Evolutionary conservation across 805 yeast species (phyloP).

Genomic region (Ogataea minuta): DNA sequence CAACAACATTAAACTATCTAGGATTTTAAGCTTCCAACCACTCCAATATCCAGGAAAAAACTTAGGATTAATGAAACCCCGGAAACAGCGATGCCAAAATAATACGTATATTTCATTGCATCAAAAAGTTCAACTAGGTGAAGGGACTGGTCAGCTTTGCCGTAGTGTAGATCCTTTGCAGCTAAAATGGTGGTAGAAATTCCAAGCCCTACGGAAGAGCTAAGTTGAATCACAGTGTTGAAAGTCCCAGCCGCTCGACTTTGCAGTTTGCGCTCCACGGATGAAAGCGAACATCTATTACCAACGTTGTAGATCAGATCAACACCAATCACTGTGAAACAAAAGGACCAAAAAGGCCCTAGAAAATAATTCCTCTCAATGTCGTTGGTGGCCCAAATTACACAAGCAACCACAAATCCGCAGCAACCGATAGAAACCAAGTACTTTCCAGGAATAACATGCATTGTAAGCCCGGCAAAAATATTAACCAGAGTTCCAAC

Average conservation of each 20-base stretch:
- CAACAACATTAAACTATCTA: neutral
- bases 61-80: slow-evolving; percentile 32
- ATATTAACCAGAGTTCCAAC: slow-evolving; percentile 42
- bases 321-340: slow-evolving; percentile 43
- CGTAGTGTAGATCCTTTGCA: slow-evolving; percentile 33
- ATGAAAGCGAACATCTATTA: slow-evolving; percentile 41
- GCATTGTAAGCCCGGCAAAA: slow-evolving; percentile 47
- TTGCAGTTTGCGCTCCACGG: slow-evolving; percentile 40
- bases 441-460: slow-evolving; percentile 40
- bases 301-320: slow-evolving; percentile 47
- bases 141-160: slow-evolving; percentile 25
- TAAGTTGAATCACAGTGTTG: slow-evolving; percentile 42
- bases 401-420: slow-evolving; percentile 36
- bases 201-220: slow-evolving; percentile 43
- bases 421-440: slow-evolving; percentile 36
- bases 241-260: slow-evolving; percentile 49
- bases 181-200: slow-evolving; percentile 39
- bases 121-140: slow-evolving; percentile 29
- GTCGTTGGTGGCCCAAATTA: slow-evolving; percentile 43
- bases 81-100: slow-evolving; percentile 38
- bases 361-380: slow-evolving; percentile 39
- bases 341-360: slow-evolving; percentile 45
- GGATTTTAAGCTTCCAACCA: slow-evolving; percentile 27
- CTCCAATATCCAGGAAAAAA: slow-evolving; percentile 38
- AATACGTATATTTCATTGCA: slow-evolving; percentile 37